Base-by-base conservation (phyloP, 106 monocot species). In the Cymbidium sinense region DNA sequence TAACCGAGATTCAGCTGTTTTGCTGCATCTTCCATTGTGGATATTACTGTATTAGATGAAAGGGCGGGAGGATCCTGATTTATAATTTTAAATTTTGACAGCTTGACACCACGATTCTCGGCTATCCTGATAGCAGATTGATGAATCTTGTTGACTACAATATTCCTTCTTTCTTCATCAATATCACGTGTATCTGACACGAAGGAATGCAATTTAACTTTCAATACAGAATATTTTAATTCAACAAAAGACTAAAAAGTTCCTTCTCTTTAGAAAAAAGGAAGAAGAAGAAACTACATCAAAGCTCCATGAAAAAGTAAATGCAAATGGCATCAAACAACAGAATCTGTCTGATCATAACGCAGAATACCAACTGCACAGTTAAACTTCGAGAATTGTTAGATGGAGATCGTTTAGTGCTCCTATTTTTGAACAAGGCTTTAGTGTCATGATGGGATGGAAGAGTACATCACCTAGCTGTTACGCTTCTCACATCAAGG, bases 11-110 rank as follows among this genome's bases (percentile, higher is more conserved):
- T 92, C 83, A 92, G 83, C 74, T 88, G 79, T 55, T 80, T 51
- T 30, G 90, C 50, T 21, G 92, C 85, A 81, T 27, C 35, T 86
- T 88, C 70, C 87, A 94, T 86, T 52, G 98, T 85, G 76, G 67
- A 78, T 44, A 86, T 83, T 31, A 98, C 84, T 79, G 79, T 73
- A 81, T 92, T 75, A 18, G 87, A 87, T 72, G 87, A 88, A 7
- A 73, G 70, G 43, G 94, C 98, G 31, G 98, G 98, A 73, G 98
- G 94, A 79, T 98, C 98, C 77, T 98, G 89, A 77, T 98, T 98
- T 25, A 98, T 54, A 78, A 98, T 92, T 75, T 80, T 87, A 70
- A 98, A 98, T 73, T 94, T 85, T 35, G 92, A 87, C 23, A 98
- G 73, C 11, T 55, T 83, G 17, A 94, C 91, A 41, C 81, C 69